These are phyloP conservation scores for Phoma sp. DNA, from an alignment of 2,329 filamentous ascomycete genomes.

Conservation along the genomic window DNA sequence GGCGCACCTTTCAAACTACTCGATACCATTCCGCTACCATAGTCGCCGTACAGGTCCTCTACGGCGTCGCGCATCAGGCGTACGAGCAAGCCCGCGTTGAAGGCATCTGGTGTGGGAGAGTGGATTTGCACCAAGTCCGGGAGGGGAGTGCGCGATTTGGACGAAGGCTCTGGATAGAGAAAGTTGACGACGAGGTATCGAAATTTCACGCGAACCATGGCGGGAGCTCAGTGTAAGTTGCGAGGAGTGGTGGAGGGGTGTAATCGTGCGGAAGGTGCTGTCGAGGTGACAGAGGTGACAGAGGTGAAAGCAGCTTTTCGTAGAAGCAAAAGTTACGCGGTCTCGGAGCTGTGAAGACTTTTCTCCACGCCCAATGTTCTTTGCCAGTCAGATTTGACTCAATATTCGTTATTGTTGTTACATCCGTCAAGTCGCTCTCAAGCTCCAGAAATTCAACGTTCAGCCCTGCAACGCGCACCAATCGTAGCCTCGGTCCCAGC, in stretches of 20 bases:
- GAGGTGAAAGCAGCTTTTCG: conserved; percentile 1
- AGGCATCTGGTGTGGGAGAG: conserved; percentile 74
- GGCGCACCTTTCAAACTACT: conserved; percentile 70
- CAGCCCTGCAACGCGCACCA: conserved; percentile 8
- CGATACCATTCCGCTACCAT: conserved; percentile 77
- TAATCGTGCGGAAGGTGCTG: not conserved
- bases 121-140: conserved; percentile 75
- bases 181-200: conserved; percentile 96
- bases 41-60: conserved; percentile 69
- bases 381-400: too few species aligned
- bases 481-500: conserved; percentile 10
- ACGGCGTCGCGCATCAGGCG: conserved; percentile 63
- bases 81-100: conserved; percentile 70
- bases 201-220: conserved; percentile 95
- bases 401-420: not conserved
- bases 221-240: not conserved
- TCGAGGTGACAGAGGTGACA: not conserved
- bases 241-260: not conserved
- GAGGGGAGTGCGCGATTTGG: conserved; percentile 45
- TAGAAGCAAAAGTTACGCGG: not conserved
- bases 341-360: not conserved
- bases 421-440: not conserved
- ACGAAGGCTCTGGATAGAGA: conserved; percentile 73
- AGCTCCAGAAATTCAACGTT: conserved; percentile 12
- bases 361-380: too few species aligned